A percentile compares a stretch with the other conserved stretches of the same genome.
Evolutionary conservation across 495 filamentous ascomycete species (phyloP).

Genomic region (Lasiosphaeria ovina): DNA sequence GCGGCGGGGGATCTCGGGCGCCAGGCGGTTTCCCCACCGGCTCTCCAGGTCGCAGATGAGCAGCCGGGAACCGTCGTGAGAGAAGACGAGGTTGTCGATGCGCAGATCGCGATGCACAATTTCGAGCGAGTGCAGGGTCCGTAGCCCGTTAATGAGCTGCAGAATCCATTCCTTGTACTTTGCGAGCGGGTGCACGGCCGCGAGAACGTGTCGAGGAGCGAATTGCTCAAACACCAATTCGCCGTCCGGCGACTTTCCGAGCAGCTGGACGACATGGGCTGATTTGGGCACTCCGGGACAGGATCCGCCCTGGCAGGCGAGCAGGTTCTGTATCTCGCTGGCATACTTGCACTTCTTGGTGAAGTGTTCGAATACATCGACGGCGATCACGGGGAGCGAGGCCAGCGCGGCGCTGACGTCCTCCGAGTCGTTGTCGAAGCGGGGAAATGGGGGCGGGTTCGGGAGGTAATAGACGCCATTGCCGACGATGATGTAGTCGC

Average conservation of each 20-base stretch:
- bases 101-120: constrained; percentile 34
- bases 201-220: not conserved
- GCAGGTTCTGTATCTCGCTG: constrained; percentile 31
- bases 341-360: constrained; percentile 32
- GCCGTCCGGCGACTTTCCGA: constrained; percentile 24
- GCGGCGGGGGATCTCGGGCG: constrained; percentile 10
- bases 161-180: not conserved
- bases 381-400: constrained; percentile 21
- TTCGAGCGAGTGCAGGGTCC: constrained; percentile 25
- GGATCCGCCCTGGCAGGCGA: constrained; percentile 29
- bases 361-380: constrained; percentile 28
- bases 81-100: constrained; percentile 29
- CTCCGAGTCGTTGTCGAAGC: constrained; percentile 25
- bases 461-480: constrained; percentile 20
- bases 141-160: not conserved
- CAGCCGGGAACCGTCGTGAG: constrained; percentile 17
- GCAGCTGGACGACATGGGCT: constrained; percentile 23
- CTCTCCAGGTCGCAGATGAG: constrained; percentile 31
- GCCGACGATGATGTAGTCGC: constrained; percentile 25
- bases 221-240: constrained; percentile 26
- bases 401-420: constrained; percentile 16
- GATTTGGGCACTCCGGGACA: constrained; percentile 23
- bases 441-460: constrained; percentile 3
- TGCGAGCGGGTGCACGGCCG: not conserved
- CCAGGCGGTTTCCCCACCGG: constrained; percentile 26